Evolutionary conservation across 2,329 filamentous ascomycete species (phyloP).

Genomic region (Fusarium torreyae): DNA sequence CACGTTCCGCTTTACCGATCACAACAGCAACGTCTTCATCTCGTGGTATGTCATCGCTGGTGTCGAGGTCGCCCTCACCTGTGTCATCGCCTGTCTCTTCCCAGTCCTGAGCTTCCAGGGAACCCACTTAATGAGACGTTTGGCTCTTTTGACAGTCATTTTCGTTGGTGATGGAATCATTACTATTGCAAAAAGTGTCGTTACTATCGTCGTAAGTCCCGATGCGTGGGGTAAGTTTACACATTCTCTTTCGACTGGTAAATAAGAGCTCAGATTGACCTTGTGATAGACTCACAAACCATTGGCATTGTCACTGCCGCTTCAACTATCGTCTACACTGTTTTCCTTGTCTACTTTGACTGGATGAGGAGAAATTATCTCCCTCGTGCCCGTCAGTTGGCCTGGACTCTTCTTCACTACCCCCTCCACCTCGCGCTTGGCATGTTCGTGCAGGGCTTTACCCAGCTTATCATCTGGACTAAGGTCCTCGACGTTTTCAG

Average conservation of each 20-base stretch:
- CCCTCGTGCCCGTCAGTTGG: conserved; percentile 70
- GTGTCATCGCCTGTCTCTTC: conserved; percentile 68
- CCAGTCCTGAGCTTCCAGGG: conserved; percentile 72
- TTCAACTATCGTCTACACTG: conserved; percentile 60
- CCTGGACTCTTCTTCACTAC: conserved; percentile 72
- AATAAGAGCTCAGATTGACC: conserved; percentile 13
- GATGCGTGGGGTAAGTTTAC: conserved; percentile 57
- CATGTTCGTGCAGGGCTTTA: conserved; percentile 74
- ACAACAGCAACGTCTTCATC: conserved; percentile 56
- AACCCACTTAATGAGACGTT: conserved; percentile 74
- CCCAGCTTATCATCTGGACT: conserved; percentile 68
- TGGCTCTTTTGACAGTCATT: conserved; percentile 75
- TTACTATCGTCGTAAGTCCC: conserved; percentile 62
- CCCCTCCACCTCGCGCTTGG: conserved; percentile 75
- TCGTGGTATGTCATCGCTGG: conserved; percentile 69
- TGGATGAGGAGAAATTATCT: conserved; percentile 76
- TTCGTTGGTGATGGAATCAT: conserved; percentile 78
- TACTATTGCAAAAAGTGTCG: conserved; percentile 67
- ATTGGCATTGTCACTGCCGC: conserved; percentile 60
- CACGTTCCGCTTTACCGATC: conserved; percentile 57
- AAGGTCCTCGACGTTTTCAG: conserved; percentile 56
- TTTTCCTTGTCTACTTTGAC: conserved; percentile 68
- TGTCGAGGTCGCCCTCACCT: conserved; percentile 66
- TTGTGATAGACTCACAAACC: conserved; percentile 52
- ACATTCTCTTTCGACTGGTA: accelerated